Evolutionary conservation across 495 filamentous ascomycete species (phyloP), one percentile per base, ranked within the genome.

Genomic region (Podospora bellae-mahoneyi): DNA sequence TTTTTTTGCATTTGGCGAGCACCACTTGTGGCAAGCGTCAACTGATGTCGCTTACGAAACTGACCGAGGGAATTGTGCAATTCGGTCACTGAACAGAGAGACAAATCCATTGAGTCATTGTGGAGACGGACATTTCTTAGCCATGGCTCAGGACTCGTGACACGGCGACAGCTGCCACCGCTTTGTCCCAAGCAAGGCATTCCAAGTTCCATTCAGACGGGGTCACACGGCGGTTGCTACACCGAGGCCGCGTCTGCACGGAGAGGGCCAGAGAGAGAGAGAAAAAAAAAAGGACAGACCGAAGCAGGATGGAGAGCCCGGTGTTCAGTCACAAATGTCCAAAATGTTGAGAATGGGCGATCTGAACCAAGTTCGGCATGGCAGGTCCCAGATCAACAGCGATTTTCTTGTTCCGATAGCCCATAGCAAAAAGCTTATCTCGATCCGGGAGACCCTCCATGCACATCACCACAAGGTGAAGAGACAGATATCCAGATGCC

Each of bases 201-300:
- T 61, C 26, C 26, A 34, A 28, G 16, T 30, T 61, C 30, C 30
- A 28, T 23, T 27, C 16, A 30, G 62, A 54, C 1, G 15, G 28
- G 32, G 62, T 64, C 62, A 64, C 62, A 64, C 62, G 62, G 62
- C 39, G 48, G 62, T 30, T 13, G 59, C 59, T 32, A 63, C 61
- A 28, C 13, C 20, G 15, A 32, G 34, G 61, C 28, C 61, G 34
- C 19, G 19, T 9, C 32, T 28, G 27, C 9, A 28, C 23, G 26
- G 30, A 61, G 18, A 18, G 30, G 23, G 23, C 23, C 23, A 23
- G 23, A 23, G 23, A 23, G 23, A 23, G 23, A 23, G 23, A 23
- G 23, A 1, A 1, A 23, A 2, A 23, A 2, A 23, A 23, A 23
- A 30, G 23, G 16, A 18, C 26, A 61, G 59, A 61, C 59, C 16